Evolutionary conservation across 441 rosid genomes (phyloP), one percentile per base, ranked within the genome.

Genomic region (Erodium texanum): DNA sequence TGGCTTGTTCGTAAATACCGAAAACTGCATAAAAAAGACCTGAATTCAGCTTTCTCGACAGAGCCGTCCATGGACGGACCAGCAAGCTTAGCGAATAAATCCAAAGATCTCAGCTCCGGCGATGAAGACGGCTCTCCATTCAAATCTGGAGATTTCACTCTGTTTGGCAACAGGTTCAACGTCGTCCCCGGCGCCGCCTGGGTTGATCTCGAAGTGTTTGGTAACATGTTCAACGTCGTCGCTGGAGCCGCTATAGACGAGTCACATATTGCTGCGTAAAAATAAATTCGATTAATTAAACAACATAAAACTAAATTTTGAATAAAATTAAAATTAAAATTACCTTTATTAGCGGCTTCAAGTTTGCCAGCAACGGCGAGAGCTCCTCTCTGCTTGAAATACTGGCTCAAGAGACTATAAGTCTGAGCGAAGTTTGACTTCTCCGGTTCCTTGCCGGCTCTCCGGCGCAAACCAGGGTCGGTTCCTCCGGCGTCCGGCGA

Each of bases 311-410:
- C 12, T 45, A 45, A 45, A 45, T 45, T 45, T 12, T 11, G n/a
- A 12, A 11, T 3, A 3, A 19, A 15, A 32, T 29, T 50, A 15
- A 2, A n/a, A n/a, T 34, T 5, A 18, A 65, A 20, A 36, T 38
- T 18, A 20, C 68, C 32, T 38, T 38, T 62, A 38, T 29, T 54
- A 27, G 29, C 29, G 4, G 29, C 29, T 27, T 27, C 29, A 27
- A 27, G 29, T 4, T 27, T 27, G 29, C 29, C 4, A 27, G 29
- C 29, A 1, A 27, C 29, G 29, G 2, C 29, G 29, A 27, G 29
- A 36, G 59, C 61, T 24, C 62, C 27, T 48, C 64, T 70, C 62
- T 63, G 67, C 72, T 70, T 70, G n/a, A 63, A 70, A n/a, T 32
- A 52, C 19, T 45, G 67, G 67, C 72, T 70, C 61, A 27, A 27